Conservation (phyloP, 257 asterid species). For the Gentiana straminea region DNA sequence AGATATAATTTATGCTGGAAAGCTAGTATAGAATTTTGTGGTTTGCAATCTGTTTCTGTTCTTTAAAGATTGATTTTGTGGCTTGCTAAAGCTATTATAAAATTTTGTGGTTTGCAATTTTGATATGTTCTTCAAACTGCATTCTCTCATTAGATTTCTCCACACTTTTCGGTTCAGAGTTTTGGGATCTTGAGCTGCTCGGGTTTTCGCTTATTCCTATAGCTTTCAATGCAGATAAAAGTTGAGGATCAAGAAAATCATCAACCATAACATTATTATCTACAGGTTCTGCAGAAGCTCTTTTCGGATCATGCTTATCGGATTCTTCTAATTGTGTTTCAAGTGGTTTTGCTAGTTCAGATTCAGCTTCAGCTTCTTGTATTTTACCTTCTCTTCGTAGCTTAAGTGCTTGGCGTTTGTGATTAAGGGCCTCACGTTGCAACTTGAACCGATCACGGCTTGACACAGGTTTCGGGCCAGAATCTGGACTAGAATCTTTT, state of each 20-base stretch:
- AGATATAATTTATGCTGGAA: too few species aligned
- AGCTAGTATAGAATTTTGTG: too few species aligned
- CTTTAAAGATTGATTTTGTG: too few species aligned
- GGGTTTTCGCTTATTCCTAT: slow-evolving; percentile 42
- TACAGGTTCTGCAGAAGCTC: slow-evolving; percentile 20
- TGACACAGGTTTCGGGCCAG: slow-evolving; percentile 52
- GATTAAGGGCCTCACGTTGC: slow-evolving; percentile 74
- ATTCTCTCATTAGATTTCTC: slow-evolving; percentile 26
- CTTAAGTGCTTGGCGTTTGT: slow-evolving; percentile 79
- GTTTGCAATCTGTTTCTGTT: too few species aligned
- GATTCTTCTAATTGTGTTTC: slow-evolving; percentile 62
- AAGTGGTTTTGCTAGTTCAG: slow-evolving; percentile 64
- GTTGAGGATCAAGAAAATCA: slow-evolving; percentile 91
- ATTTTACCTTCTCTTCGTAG: slow-evolving; percentile 74
- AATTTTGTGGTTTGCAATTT: slow-evolving; percentile 2
- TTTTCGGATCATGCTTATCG: slow-evolving; percentile 23
- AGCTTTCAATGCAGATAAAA: slow-evolving; percentile 68
- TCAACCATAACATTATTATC: slow-evolving; percentile 41
- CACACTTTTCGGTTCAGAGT: slow-evolving; percentile 19
- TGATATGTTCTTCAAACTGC: slow-evolving; percentile 49
- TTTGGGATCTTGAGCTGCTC: slow-evolving; percentile 16
- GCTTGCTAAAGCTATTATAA: too few species aligned
- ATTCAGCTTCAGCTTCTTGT: slow-evolving; percentile 74
- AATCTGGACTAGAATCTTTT: slow-evolving; percentile 39
- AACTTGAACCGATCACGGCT: slow-evolving; percentile 69